Conservation (phyloP, 73 alveolate species). For the Diophrys appendiculata region DNA sequence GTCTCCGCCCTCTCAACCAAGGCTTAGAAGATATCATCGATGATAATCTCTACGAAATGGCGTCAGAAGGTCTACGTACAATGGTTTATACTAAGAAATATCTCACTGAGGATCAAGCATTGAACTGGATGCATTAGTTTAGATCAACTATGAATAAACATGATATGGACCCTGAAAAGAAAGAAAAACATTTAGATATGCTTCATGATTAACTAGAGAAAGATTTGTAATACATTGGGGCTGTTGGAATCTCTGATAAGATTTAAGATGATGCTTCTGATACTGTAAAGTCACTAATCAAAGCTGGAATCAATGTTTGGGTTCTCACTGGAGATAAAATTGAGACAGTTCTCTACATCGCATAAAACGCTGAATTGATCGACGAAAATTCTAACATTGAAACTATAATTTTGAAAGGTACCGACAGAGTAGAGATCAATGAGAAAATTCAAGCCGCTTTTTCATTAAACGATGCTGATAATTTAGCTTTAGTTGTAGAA, state of each 20-base stretch:
- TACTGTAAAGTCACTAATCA: slow-evolving; percentile 76
- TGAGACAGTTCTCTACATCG: slow-evolving; percentile 75
- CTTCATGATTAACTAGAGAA: too few species aligned
- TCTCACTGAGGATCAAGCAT: too few species aligned
- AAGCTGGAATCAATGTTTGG: slow-evolving; percentile 97
- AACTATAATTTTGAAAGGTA: slow-evolving; percentile 41
- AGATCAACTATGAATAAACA: too few species aligned
- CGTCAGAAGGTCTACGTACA: slow-evolving; percentile 69
- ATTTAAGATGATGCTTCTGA: slow-evolving; percentile 87
- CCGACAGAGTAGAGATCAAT: background rate
- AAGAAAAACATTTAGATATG: too few species aligned
- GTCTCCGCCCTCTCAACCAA: slow-evolving; percentile 9
- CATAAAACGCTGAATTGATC: background rate
- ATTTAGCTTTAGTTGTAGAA: slow-evolving; percentile 63
- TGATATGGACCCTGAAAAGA: too few species aligned
- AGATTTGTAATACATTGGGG: too few species aligned
- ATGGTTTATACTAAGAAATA: too few species aligned
- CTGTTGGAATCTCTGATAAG: slow-evolving; percentile 77
- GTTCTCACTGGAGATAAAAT: slow-evolving; percentile 96
- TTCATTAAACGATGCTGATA: background rate
- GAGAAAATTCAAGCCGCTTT: background rate
- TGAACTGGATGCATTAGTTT: too few species aligned
- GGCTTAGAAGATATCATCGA: slow-evolving; percentile 20
- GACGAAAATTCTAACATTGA: slow-evolving; percentile 30
- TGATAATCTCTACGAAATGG: slow-evolving; percentile 57